Evolutionary conservation across 192 early-diverging fungal species (phyloP).

Genomic region (Linnemannia elongata): DNA sequence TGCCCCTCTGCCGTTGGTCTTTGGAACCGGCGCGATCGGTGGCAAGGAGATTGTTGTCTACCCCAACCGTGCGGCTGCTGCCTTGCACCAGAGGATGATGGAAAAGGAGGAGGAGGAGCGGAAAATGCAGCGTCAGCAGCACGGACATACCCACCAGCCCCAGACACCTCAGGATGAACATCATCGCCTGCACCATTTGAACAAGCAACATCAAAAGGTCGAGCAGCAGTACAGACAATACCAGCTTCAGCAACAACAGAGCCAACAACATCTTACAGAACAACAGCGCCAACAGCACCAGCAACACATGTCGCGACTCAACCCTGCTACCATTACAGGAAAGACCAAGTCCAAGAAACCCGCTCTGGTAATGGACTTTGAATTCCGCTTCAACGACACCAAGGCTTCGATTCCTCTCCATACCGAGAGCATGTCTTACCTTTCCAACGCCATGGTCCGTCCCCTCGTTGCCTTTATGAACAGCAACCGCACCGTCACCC

Average conservation of each 20-base stretch:
- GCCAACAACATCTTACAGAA: constrained; percentile 18
- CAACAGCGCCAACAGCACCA: constrained; percentile 38
- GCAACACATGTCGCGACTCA: constrained; percentile 19
- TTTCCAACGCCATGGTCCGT: constrained; percentile 88
- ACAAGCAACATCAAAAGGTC: constrained; percentile 8
- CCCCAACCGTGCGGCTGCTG: constrained; percentile 44
- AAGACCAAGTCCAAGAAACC: constrained; percentile 45
- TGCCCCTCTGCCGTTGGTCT: constrained; percentile 60
- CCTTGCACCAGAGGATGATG: constrained; percentile 44
- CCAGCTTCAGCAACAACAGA: constrained; percentile 29
- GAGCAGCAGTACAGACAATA: constrained; percentile 23
- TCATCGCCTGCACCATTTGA: constrained; percentile 16
- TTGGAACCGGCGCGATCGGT: constrained; percentile 62
- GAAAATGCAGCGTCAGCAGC: not conserved
- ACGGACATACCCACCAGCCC: not conserved
- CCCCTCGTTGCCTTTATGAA: constrained; percentile 97
- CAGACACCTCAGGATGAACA: constrained; percentile 24
- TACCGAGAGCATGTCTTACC: constrained; percentile 77
- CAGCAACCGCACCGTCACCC: constrained; percentile 87
- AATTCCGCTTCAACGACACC: constrained; percentile 90
- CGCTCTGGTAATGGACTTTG: constrained; percentile 77
- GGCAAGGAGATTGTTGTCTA: constrained; percentile 61
- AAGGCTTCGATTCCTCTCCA: constrained; percentile 89
- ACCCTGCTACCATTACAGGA: constrained; percentile 9
- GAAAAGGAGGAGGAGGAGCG: constrained; percentile 49